Evolutionary conservation across 805 yeast species (phyloP).

Genomic region (Saccharomycopsis sp.): DNA sequence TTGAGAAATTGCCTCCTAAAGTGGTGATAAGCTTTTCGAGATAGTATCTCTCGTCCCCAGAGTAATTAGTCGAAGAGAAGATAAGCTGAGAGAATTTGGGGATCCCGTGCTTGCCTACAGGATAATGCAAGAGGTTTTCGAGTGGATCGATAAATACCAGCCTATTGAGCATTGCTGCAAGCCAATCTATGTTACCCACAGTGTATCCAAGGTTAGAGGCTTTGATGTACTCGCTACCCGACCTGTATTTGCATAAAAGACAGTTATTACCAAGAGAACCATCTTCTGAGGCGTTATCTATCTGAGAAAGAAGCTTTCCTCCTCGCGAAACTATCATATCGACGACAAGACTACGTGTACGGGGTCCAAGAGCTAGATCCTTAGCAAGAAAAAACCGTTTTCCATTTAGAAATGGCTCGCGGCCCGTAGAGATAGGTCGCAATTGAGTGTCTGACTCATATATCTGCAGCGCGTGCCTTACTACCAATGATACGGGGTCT

Average conservation of each 20-base stretch:
- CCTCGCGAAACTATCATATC: conserved; percentile 46
- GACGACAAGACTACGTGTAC: conserved; percentile 34
- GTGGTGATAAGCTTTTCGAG: conserved; percentile 54
- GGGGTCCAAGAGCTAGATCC: conserved; percentile 50
- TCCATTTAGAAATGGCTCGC: conserved; percentile 32
- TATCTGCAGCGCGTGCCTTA: conserved; percentile 2
- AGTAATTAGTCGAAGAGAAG: conserved; percentile 70
- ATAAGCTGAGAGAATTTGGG: conserved; percentile 46
- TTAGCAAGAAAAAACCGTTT: conserved; percentile 44
- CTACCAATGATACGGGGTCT: background rate
- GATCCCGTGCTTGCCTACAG: conserved; percentile 45
- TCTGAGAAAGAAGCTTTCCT: conserved; percentile 33
- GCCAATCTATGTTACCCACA: conserved; percentile 71
- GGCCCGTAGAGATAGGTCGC: conserved; percentile 4
- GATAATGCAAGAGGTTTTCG: conserved; percentile 59
- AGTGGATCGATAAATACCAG: conserved; percentile 50
- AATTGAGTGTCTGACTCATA: conserved; percentile 16
- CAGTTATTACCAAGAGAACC: conserved; percentile 22
- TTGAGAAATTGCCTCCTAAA: conserved; percentile 73
- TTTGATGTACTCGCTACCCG: conserved; percentile 45
- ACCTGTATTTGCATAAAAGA: conserved; percentile 57
- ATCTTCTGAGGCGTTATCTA: too few relatives aligned
- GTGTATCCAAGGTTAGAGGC: conserved; percentile 37
- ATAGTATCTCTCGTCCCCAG: conserved; percentile 78
- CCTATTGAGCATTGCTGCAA: conserved; percentile 57